Evolutionary conservation across 2,329 filamentous ascomycete genomes (phyloP), one percentile per base, ranked within the genome.

Genomic region (Xylariaceae sp.): DNA sequence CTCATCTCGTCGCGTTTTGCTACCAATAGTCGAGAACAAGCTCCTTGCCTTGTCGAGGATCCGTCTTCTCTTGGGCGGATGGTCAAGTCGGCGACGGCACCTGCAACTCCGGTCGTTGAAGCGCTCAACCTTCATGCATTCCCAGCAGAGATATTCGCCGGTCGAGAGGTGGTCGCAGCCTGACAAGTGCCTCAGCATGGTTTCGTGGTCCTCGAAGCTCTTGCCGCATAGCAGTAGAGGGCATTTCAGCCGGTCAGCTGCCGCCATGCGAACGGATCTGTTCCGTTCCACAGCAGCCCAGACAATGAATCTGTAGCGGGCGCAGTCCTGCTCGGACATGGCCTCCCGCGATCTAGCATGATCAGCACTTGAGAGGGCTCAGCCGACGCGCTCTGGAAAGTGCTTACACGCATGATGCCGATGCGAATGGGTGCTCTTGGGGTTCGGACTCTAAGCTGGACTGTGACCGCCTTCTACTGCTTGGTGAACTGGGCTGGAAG

Each of bases 231-330:
- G 61, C 24, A 73, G 48, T 40, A 75, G 54, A 12, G 72, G 72
- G 39, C 71, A 76, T 43, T 65, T 63, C 24, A 69, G 55, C 36
- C 61, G 65, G 42, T 74, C 66, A 44, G 60, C 61, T 16, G 58
- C 48, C 7, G 61, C 64, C 60, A 73, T 70, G 33, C 59, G 63
- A 26, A 52, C 40, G 33, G 61, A 70, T 19, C 57, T 60, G 53
- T 74, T 75, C 45, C 70, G 68, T 50, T 70, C 67, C 42, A 73
- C 60, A 29, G 71, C 72, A 21, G 63, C 65, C 71, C 72, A 75
- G 32, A 70, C 67, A 44, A 75, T 66, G 53, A 76, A 76, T 37
- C 66, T 59, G 45, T 74, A 63, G 28, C 68, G 59, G 14, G 65
- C 66, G 47, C 71, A 74, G 45, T 72, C 67, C 38, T 71, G 63